phyloP scores from a whole-genome alignment of 352 stramenopile species.

The Phytophthora lateralis region DNA sequence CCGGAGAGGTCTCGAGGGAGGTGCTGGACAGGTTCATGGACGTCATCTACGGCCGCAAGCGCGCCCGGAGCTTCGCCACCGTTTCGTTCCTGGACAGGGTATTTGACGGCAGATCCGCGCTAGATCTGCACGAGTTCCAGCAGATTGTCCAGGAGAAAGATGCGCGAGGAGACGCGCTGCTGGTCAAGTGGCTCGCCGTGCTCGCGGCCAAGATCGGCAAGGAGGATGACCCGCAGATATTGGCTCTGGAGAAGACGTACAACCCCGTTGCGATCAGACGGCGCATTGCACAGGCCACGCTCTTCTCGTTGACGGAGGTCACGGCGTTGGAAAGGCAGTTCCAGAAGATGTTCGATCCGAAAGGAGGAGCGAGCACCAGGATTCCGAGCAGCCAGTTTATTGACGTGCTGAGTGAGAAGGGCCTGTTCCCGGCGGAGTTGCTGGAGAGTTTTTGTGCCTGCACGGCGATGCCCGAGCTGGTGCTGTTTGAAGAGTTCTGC shows the following conservation, averaged over 20 bases:
- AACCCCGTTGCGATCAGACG: constrained; percentile 83
- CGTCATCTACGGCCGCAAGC: constrained; percentile 77
- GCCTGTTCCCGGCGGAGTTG: constrained; percentile 51
- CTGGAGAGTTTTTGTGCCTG: constrained; percentile 53
- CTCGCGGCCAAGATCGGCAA: constrained; percentile 69
- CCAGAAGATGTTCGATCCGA: constrained; percentile 74
- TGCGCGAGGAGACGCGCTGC: constrained; percentile 50
- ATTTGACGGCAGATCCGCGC: constrained; percentile 45
- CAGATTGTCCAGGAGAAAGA: constrained; percentile 62
- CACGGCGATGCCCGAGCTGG: constrained; percentile 48
- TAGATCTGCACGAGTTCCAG: constrained; percentile 73
- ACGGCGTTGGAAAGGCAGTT: constrained; percentile 81
- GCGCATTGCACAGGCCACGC: constrained; percentile 71
- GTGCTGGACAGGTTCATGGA: constrained; percentile 85
- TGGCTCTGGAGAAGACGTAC: constrained; percentile 78
- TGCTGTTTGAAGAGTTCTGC: constrained; percentile 87
- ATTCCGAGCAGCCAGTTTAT: constrained; percentile 69
- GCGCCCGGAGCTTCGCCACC: constrained; percentile 45
- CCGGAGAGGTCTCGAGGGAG: constrained; percentile 66
- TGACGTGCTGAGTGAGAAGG: constrained; percentile 46
- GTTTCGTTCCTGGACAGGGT: constrained; percentile 64
- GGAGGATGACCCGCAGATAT: constrained; percentile 73
- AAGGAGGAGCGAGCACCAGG: constrained; percentile 68
- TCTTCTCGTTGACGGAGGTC: constrained; percentile 77
- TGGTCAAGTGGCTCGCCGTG: constrained; percentile 70